Base-by-base conservation (phyloP, 148 eudicot genomes). In the Suaeda aralocaspica region DNA sequence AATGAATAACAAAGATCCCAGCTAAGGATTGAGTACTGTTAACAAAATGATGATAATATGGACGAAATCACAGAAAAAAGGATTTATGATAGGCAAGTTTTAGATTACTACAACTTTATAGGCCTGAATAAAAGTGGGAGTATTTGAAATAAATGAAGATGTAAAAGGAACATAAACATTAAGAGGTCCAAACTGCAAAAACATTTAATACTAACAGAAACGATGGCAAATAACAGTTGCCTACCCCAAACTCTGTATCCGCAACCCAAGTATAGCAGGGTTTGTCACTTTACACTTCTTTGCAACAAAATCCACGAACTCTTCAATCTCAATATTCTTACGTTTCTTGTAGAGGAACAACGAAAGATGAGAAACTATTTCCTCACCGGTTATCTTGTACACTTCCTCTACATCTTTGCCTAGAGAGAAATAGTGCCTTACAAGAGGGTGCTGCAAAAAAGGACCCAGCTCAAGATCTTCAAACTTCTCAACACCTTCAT, bases 381-480 rank as follows among this genome's bases (percentile, higher is more conserved):
- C 86, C 69, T 87, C 81, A 28, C 81, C 77, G 49, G 87, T 88
- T 70, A 94, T 90, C 77, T 79, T 81, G 77, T 80, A 86, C 24
- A 83, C 84, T 63, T 81, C 82, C 24, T 71, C 68, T 45, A 80
- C 69, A 68, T 84, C 88, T 66, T 84, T 73, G 62, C 79, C 82
- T 19, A 84, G 68, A 60, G 81, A 78, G 79, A 94, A 94, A 79
- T 94, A 94, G 81, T 94, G 98, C 69, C 69, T 45, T 42, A 78
- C 84, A 69, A 94, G 97, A 8, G 92, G 96, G 45, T 91, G 95
- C 10, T 78, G 77, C 33, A 91, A 49, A 73, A 94, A 78, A 30
- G 96, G 98, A 31, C 98, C 98, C 86, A 94, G 73, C 71, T 86
- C 87, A 50, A 94, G 89, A 71, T 87, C 91, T 66, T 94, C 97